phyloP scores from a whole-genome alignment of 2,329 filamentous ascomycete species.

The Akanthomyces muscarius region DNA sequence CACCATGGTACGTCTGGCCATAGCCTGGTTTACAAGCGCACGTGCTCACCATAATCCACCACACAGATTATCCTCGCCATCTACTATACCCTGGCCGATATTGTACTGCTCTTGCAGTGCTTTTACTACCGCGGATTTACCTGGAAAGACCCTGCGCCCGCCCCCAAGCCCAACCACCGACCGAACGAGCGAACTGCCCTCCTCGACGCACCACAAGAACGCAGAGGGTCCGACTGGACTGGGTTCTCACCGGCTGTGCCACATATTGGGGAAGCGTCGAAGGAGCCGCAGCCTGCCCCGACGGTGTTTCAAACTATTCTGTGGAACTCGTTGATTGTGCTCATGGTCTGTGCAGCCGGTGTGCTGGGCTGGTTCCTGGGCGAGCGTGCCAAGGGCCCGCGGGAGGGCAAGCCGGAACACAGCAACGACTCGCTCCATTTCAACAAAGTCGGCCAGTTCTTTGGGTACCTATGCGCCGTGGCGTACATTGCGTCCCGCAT shows the following conservation, averaged over 20 bases:
- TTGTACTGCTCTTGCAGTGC: constrained; percentile 82
- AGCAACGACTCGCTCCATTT: constrained; percentile 56
- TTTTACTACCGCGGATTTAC: constrained; percentile 94
- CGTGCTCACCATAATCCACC: constrained; percentile 2
- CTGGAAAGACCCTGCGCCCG: constrained; percentile 49
- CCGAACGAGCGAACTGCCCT: constrained; percentile 52
- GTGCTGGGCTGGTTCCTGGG: constrained; percentile 79
- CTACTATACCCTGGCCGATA: constrained; percentile 88
- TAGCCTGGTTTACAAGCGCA: neutral
- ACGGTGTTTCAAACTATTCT: constrained; percentile 55
- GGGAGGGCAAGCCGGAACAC: constrained; percentile 36
- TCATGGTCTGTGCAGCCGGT: constrained; percentile 81
- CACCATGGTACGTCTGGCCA: constrained; percentile 65
- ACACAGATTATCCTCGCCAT: constrained; percentile 76
- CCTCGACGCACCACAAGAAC: constrained; percentile 41
- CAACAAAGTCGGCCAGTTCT: constrained; percentile 78
- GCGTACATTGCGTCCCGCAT: constrained; percentile 87
- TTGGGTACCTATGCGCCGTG: constrained; percentile 86
- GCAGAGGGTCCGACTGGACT: constrained; percentile 53
- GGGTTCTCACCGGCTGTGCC: constrained; percentile 79
- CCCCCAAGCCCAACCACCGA: constrained; percentile 38
- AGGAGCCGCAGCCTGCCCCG: constrained; percentile 42
- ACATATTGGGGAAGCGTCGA: constrained; percentile 52
- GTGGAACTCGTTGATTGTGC: constrained; percentile 71
- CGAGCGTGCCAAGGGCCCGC: constrained; percentile 35